phyloP scores from a whole-genome alignment of 495 filamentous ascomycete species.

The Aspergillus cavernicola region DNA sequence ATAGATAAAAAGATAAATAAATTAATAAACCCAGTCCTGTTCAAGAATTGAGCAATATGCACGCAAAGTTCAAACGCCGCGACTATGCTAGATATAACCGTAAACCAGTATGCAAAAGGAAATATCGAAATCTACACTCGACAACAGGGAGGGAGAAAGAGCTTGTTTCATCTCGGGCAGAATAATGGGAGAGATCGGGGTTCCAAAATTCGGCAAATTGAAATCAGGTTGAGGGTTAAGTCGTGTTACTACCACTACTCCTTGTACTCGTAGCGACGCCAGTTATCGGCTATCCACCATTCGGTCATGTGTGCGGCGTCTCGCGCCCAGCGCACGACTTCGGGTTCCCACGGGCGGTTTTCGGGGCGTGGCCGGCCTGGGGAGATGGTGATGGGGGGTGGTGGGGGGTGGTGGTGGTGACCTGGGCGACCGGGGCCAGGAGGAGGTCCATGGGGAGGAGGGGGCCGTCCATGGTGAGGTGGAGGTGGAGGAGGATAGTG shows the following conservation, averaged over 20 bases:
- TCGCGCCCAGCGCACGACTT: constrained; percentile 38
- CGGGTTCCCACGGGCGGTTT: constrained; percentile 26
- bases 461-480: not conserved
- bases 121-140: too few species aligned
- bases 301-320: constrained; percentile 41
- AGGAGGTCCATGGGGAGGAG: not conserved
- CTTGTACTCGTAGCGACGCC: constrained; percentile 24
- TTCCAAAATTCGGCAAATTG: not conserved
- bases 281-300: constrained; percentile 45
- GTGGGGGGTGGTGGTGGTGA: not conserved
- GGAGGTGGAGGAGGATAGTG: not conserved
- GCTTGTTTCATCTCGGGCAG: too few species aligned
- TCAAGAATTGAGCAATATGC: too few species aligned
- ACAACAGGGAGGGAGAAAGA: too few species aligned
- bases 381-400: constrained; percentile 3
- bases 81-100: too few species aligned
- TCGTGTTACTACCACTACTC: not conserved
- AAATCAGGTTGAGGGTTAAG: not conserved
- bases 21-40: too few species aligned
- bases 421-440: not conserved
- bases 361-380: not conserved
- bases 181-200: too few species aligned
- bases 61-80: too few species aligned
- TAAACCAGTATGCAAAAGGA: too few species aligned
- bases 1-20: too few species aligned